Evolutionary conservation across 2,329 filamentous ascomycete species (phyloP), one percentile per base, ranked within the genome.

Genomic region (Coniella lustricola): DNA sequence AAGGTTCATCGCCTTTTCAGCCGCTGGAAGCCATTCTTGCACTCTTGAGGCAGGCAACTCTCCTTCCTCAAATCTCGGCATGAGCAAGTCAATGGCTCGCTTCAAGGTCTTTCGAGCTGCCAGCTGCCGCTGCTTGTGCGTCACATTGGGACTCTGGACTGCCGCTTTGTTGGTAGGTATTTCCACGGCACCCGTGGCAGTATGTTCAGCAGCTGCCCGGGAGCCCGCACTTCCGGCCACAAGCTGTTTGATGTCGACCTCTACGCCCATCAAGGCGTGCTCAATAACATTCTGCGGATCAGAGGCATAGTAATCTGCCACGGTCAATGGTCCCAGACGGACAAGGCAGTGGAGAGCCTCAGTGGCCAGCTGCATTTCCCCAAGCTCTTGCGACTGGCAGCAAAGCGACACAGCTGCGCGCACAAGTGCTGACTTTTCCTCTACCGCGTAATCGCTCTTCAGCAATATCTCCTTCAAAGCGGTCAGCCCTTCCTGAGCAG

Each of bases 261-360:
- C 46, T 18, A 20, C 48, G 32, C 46, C 56, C 13, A 48, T 46
- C 22, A 64, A 51, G 18, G 62, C 50, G 7, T 51, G 57, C 3
- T 64, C 53, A 32, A 72, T 62, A 9, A 71, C 54, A 2, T 54
- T 16, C 2, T 67, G 36, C 7, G 70, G 69, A 0, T 63, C 43
- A 51, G 67, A 62, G n/a, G 57, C 60, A 43, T 65, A 63, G 39
- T 65, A 73, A 13, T 57, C 52, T 7, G 45, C 55, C 52, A 67
- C 65, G 14, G 61, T 53, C 1, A 71, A 44, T 4, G 59, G 51
- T 1, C 61, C 61, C 12, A 55, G 48, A 3, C 40, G 38, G 4
- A 67, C 34, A 5, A 64, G 57, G 4, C 52, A 41, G 20, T 33
- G 46, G 4, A 72, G 54, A 3, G 71, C 55, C 3, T 51, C 52